Conservation (phyloP, 306 rosid genomes). For the Acacia melanoxylon region DNA sequence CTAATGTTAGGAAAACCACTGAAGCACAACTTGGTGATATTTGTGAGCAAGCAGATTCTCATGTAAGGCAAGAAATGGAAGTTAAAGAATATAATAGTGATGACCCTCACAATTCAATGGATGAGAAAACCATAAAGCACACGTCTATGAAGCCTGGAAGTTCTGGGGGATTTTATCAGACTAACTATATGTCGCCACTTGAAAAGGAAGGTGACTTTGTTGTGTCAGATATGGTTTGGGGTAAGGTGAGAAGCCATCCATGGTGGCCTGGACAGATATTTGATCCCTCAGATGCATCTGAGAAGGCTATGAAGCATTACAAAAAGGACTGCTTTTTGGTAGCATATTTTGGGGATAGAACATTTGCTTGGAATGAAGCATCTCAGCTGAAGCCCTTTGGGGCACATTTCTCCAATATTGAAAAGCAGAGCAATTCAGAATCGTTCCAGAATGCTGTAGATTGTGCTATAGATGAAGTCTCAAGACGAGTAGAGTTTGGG, state of each 20-base stretch:
- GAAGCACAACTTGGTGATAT: slow-evolving; percentile 35
- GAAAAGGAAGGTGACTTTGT: slow-evolving; percentile 69
- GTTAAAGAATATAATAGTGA: slow-evolving; percentile 40
- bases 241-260: slow-evolving; percentile 97
- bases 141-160: slow-evolving; percentile 34
- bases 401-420: slow-evolving; percentile 61
- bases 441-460: slow-evolving; percentile 76
- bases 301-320: slow-evolving; percentile 79
- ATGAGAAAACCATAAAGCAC: slow-evolving; percentile 36
- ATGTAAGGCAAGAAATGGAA: slow-evolving; percentile 53
- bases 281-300: slow-evolving; percentile 80
- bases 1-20: slow-evolving; percentile 32
- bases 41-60: slow-evolving; percentile 44
- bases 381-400: slow-evolving; percentile 73
- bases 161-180: slow-evolving; percentile 37
- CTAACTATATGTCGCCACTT: slow-evolving; percentile 53
- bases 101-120: slow-evolving; percentile 31
- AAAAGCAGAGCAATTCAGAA: slow-evolving; percentile 77
- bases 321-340: slow-evolving; percentile 86
- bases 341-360: slow-evolving; percentile 93
- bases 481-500: slow-evolving; percentile 77
- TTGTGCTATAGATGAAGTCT: slow-evolving; percentile 80
- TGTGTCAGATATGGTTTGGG: slow-evolving; percentile 92
- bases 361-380: slow-evolving; percentile 98
- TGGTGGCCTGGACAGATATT: slow-evolving; percentile 99